Conservation (phyloP, 352 stramenopile genomes). For the Pythium oligandrum region DNA sequence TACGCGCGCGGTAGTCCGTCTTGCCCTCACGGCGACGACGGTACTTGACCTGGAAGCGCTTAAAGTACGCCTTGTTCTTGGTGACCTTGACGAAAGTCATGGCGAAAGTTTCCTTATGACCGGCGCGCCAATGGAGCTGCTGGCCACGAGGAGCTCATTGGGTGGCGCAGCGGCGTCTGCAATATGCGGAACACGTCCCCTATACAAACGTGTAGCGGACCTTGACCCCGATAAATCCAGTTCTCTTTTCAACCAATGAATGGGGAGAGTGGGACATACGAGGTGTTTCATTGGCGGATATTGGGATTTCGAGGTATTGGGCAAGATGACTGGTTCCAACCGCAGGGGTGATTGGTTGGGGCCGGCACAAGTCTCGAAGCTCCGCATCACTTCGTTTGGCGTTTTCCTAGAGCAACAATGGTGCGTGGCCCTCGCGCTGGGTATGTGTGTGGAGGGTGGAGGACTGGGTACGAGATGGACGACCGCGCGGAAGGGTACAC, state of each 20-base stretch:
- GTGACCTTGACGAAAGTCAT: conserved; percentile 98
- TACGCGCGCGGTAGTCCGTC: conserved; percentile 99
- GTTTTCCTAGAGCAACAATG: conserved; percentile 84
- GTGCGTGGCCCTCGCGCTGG: conserved; percentile 25
- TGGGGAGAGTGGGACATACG: background rate
- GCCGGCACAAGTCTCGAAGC: conserved; percentile 12
- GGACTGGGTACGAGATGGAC: no score
- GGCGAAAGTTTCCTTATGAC: conserved; percentile 43
- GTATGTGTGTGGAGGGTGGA: no score
- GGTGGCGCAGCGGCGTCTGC: background rate
- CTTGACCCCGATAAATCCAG: background rate
- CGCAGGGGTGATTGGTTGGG: conserved; percentile 25
- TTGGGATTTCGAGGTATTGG: conserved; percentile 14
- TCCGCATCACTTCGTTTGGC: conserved; percentile 80
- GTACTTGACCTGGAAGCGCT: conserved; percentile 99
- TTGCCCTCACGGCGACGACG: conserved; percentile 97
- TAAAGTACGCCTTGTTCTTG: conserved; percentile 99
- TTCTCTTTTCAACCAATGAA: conserved; percentile 34
- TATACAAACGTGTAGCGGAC: background rate
- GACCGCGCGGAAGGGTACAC: no score
- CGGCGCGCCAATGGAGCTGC: background rate
- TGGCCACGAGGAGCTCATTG: background rate
- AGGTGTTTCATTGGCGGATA: conserved; percentile 35
- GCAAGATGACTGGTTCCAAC: conserved; percentile 76
- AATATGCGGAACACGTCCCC: conserved; percentile 4